A percentile compares a stretch with the other conserved stretches of the same genome.
phyloP scores from a whole-genome alignment of 2,329 filamentous ascomycete genomes.

The Ampelomyces quisqualis region DNA sequence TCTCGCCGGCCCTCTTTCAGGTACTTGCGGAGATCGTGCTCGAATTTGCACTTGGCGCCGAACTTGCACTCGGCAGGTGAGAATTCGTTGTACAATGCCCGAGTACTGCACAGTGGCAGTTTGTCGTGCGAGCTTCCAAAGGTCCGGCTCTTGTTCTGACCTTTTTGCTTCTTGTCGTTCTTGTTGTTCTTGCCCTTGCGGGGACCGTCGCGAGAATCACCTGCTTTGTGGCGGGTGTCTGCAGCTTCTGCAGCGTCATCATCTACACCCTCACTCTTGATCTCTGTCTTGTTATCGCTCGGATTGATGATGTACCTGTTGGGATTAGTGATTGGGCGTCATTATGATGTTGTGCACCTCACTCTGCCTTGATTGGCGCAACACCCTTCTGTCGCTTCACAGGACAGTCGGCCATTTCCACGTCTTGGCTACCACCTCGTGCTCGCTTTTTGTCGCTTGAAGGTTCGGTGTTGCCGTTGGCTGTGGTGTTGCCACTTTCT shows the following conservation, averaged over 20 bases:
- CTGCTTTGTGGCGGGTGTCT: conserved; percentile 48
- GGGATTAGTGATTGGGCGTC: conserved; percentile 21
- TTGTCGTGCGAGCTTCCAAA: conserved; percentile 80
- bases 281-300: conserved; percentile 26
- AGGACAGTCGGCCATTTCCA: conserved; percentile 24
- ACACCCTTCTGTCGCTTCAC: conserved; percentile 53
- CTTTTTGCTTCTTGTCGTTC: conserved; percentile 65
- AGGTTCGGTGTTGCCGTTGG: conserved; percentile 29
- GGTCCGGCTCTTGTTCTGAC: conserved; percentile 79
- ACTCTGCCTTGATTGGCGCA: conserved; percentile 74
- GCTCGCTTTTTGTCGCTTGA: conserved; percentile 38
- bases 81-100: conserved; percentile 73
- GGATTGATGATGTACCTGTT: conserved; percentile 39
- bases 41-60: conserved; percentile 76
- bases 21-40: conserved; percentile 85
- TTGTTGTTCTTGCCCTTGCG: conserved; percentile 54
- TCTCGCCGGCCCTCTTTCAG: conserved; percentile 76
- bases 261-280: conserved; percentile 41
- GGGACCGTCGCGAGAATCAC: conserved; percentile 35
- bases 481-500: conserved; percentile 26
- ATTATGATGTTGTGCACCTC: conserved; percentile 28
- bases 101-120: conserved; percentile 74
- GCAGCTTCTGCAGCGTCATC: conserved; percentile 62
- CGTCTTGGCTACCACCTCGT: conserved; percentile 38
- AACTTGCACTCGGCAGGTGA: conserved; percentile 73